Evolutionary conservation across 352 stramenopile species (phyloP).

Genomic region (Globisporangium splendens): DNA sequence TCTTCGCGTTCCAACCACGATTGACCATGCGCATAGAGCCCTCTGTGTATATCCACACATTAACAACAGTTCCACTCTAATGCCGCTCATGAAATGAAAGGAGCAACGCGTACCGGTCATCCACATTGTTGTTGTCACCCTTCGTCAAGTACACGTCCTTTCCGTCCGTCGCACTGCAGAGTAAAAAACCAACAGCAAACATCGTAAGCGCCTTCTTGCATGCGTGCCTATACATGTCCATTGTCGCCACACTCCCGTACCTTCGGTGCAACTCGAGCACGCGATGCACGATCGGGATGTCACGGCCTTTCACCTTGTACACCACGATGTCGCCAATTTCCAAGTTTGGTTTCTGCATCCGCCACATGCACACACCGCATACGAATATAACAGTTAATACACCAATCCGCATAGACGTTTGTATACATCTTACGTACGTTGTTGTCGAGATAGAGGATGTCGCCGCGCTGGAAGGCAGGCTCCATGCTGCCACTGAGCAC

Average conservation of each 20-base stretch:
- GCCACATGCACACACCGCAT: not conserved
- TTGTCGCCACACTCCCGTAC: constrained; percentile 9
- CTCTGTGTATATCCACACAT: constrained; percentile 25
- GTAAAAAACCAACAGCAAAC: too few species aligned
- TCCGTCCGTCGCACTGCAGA: constrained; percentile 64
- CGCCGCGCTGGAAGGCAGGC: constrained; percentile 97
- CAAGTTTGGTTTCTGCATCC: constrained; percentile 56
- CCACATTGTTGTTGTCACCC: constrained; percentile 99
- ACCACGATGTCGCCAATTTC: constrained; percentile 92
- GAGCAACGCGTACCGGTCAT: constrained; percentile 83
- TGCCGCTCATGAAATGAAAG: not conserved
- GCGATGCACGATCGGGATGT: constrained; percentile 99
- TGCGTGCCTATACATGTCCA: too few species aligned
- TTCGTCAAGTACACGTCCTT: constrained; percentile 97
- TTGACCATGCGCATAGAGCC: constrained; percentile 97
- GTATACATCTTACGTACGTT: constrained; percentile 68
- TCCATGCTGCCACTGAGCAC: constrained; percentile 98
- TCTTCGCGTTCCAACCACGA: constrained; percentile 98
- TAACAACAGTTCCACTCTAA: not conserved
- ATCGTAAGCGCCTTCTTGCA: too few species aligned
- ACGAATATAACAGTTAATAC: not conserved
- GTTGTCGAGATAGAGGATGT: constrained; percentile 98
- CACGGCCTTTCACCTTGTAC: constrained; percentile 97
- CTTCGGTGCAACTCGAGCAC: constrained; percentile 96
- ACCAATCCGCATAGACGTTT: not conserved